Percentiles rank a stretch among this genome's conserved stretches.
These are phyloP conservation scores for Aquilaria yunnanensis DNA, from an alignment of 345 rosid genomes.

Conservation along the genomic window DNA sequence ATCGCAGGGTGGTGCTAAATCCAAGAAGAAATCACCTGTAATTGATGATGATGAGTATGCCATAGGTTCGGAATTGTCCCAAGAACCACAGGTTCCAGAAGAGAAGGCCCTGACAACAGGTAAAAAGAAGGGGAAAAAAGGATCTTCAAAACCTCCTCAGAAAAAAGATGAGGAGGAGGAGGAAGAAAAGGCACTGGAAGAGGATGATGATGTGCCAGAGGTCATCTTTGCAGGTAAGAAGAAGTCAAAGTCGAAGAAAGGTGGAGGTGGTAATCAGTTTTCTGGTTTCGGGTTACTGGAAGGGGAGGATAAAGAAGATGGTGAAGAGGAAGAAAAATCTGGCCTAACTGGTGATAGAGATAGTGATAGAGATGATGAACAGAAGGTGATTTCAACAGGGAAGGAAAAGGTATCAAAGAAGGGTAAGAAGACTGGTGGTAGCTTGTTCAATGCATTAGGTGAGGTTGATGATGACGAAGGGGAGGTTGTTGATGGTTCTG, in stretches of 20 bases:
- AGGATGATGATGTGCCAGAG: conserved; percentile 29
- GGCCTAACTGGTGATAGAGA: conserved; percentile 17
- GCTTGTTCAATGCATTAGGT: conserved; percentile 34
- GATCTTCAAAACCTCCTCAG: conserved; percentile 26
- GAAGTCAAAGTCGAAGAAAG: conserved; percentile 45
- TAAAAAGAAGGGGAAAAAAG: conserved; percentile 69
- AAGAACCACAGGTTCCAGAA: conserved; percentile 41
- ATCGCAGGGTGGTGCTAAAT: conserved; percentile 43
- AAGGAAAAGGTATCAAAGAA: conserved; percentile 44
- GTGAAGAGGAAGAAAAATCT: conserved; percentile 31
- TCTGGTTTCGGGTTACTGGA: conserved; percentile 46
- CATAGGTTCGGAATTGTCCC: conserved; percentile 46
- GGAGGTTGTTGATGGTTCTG: conserved; percentile 26
- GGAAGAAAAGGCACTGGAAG: conserved; percentile 19
- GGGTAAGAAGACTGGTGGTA: conserved; percentile 29
- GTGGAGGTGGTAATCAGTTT: conserved; percentile 20
- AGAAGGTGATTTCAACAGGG: conserved; percentile 29
- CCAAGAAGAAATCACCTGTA: conserved; percentile 59
- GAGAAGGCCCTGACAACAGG: conserved; percentile 36
- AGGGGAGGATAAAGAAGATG: conserved; percentile 24
- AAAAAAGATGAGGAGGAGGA: conserved; percentile 34
- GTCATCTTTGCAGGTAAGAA: conserved; percentile 41
- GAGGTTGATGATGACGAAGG: conserved; percentile 36
- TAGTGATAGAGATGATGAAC: conserved; percentile 34
- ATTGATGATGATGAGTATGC: conserved; percentile 89